Evolutionary conservation across 306 rosid species (phyloP).

Genomic region (Rubus parviflorus): DNA sequence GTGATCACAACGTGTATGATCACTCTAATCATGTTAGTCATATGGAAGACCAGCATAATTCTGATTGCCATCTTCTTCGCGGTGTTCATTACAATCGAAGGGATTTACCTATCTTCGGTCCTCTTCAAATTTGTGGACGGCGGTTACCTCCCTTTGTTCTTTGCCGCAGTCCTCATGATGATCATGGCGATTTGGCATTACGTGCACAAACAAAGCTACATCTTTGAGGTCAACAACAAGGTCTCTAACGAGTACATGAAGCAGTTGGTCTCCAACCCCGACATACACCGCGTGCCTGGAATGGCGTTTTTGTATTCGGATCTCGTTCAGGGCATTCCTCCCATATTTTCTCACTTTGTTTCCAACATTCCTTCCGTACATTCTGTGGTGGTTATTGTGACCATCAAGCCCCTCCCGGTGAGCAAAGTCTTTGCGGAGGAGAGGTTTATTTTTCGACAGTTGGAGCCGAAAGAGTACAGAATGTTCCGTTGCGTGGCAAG

Average conservation of each 20-base stretch:
- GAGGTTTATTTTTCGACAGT: conserved; percentile 67
- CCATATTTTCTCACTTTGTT: conserved; percentile 64
- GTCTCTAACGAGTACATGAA: conserved; percentile 27
- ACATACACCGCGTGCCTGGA: conserved; percentile 60
- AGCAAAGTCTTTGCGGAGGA: conserved; percentile 52
- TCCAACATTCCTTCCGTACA: conserved; percentile 60
- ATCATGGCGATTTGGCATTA: conserved; percentile 34
- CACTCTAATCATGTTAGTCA: conserved; percentile 31
- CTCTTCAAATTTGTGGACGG: conserved; percentile 39
- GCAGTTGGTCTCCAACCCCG: conserved; percentile 31
- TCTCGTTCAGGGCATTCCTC: conserved; percentile 79
- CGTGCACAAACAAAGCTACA: conserved; percentile 28
- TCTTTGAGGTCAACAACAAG: conserved; percentile 24
- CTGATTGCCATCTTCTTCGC: conserved; percentile 19
- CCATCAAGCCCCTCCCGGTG: conserved; percentile 66
- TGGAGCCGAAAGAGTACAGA: conserved; percentile 51
- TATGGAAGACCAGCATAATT: conserved; percentile 33
- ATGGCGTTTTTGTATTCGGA: conserved; percentile 63
- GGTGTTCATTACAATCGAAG: conserved; percentile 23
- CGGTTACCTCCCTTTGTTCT: conserved; percentile 29
- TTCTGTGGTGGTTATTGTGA: conserved; percentile 58
- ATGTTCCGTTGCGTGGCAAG: conserved; percentile 74
- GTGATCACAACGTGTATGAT: conserved; percentile 27
- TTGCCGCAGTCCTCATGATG: conserved; percentile 12
- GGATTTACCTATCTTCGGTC: conserved; percentile 17